These are phyloP conservation scores for Auricularia heimuer DNA, from an alignment of 768 basidiomycete species.

Conservation along the genomic window DNA sequence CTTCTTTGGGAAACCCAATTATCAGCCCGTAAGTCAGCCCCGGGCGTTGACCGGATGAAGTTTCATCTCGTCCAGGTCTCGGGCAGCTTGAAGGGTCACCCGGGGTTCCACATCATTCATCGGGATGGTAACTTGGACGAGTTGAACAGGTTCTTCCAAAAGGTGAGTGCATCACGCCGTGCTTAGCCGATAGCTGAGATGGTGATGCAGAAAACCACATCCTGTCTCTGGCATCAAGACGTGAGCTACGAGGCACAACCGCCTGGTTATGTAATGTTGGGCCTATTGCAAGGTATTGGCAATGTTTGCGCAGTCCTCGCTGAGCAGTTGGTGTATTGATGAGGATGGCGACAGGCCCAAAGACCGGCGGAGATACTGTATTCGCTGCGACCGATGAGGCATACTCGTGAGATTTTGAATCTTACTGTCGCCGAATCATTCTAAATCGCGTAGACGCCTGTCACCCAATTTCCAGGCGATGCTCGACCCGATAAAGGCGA, in stretches of 20 bases:
- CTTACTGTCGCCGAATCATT: slow-evolving; percentile 40
- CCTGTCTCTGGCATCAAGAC: slow-evolving; percentile 62
- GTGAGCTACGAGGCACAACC: slow-evolving; percentile 81
- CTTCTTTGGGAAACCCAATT: neutral
- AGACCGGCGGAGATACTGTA: slow-evolving; percentile 46
- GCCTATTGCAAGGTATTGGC: slow-evolving; percentile 50
- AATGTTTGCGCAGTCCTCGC: neutral
- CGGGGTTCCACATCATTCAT: neutral
- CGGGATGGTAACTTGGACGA: neutral
- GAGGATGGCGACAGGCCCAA: neutral
- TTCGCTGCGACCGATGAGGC: slow-evolving; percentile 62
- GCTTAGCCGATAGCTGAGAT: neutral
- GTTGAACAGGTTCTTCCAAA: neutral
- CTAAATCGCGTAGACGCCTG: neutral
- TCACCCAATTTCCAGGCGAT: neutral
- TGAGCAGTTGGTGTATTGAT: neutral
- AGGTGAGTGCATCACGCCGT: neutral
- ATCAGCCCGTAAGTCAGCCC: neutral
- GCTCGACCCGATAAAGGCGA: slow-evolving; percentile 31
- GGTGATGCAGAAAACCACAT: neutral
- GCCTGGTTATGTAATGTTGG: slow-evolving; percentile 79
- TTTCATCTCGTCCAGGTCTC: neutral
- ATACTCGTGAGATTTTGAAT: slow-evolving; percentile 71
- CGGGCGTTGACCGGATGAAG: neutral
- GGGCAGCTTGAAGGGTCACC: neutral